These are phyloP conservation scores for Aspergillus arachidicola DNA, from an alignment of 2,329 filamentous ascomycete species.

Conservation along the genomic window DNA sequence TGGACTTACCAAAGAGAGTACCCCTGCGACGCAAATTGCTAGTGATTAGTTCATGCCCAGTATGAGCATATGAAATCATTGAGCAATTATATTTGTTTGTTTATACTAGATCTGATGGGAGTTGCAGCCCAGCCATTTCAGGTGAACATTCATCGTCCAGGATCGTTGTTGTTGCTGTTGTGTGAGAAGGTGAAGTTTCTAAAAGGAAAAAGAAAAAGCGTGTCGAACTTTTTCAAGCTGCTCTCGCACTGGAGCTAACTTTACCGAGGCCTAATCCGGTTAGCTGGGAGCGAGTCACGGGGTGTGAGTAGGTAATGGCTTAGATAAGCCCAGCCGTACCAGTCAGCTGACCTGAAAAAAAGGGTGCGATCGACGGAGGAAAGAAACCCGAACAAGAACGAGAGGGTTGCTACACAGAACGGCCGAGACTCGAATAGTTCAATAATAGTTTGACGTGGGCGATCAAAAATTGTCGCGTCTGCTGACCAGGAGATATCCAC, in stretches of 20 bases:
- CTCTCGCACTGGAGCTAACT: constrained; percentile 28
- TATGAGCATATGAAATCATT: neutral
- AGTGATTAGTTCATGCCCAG: neutral
- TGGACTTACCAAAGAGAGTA: constrained; percentile 32
- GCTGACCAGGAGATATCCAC: constrained; percentile 25
- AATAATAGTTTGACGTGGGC: constrained; percentile 10
- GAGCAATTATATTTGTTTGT: neutral
- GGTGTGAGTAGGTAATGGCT: neutral
- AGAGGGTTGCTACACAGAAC: neutral
- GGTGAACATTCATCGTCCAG: neutral
- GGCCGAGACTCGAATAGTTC: constrained; percentile 7
- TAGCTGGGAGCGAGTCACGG: neutral
- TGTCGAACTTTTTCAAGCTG: constrained; percentile 37
- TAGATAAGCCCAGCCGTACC: neutral
- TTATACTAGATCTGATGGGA: neutral
- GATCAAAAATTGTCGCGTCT: constrained; percentile 23
- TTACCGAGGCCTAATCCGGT: constrained; percentile 24
- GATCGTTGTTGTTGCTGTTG: constrained; percentile 14
- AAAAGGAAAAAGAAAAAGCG: constrained; percentile 21
- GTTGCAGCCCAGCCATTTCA: constrained; percentile 10
- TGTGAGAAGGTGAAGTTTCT: constrained; percentile 22
- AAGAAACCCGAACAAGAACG: constrained; percentile 7
- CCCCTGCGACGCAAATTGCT: neutral
- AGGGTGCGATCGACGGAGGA: constrained; percentile 10
- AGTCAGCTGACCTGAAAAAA: constrained; percentile 6